phyloP scores from a whole-genome alignment of 441 rosid genomes.

The Mallotus japonicus region DNA sequence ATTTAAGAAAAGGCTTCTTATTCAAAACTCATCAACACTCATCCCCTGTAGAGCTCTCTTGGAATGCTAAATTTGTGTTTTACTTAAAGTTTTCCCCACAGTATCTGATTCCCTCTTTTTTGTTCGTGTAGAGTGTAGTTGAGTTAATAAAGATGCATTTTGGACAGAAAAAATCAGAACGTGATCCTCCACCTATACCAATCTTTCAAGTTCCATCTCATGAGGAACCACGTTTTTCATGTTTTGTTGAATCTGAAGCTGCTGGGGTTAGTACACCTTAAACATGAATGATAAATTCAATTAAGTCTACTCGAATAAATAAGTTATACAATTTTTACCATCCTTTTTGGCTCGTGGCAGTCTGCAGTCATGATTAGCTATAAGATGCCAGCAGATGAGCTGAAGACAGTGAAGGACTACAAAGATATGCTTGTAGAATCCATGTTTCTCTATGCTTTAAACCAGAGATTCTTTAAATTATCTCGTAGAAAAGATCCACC shows the following conservation, averaged over 20 bases:
- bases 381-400: slow-evolving; percentile 71
- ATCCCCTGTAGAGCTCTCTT: background rate
- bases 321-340: slow-evolving; percentile 20
- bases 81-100: background rate
- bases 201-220: slow-evolving; percentile 74
- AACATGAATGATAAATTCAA: slow-evolving; percentile 6
- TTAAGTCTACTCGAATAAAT: background rate
- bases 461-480: slow-evolving; percentile 87
- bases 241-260: slow-evolving; percentile 90
- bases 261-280: slow-evolving; percentile 64
- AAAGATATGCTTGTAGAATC: slow-evolving; percentile 78
- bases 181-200: slow-evolving; percentile 55
- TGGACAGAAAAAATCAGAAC: slow-evolving; percentile 47
- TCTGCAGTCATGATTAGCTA: slow-evolving; percentile 94
- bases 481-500: slow-evolving; percentile 85
- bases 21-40: slow-evolving; percentile 20
- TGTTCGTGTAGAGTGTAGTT: slow-evolving; percentile 59
- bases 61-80: background rate
- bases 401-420: slow-evolving; percentile 83
- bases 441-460: slow-evolving; percentile 87
- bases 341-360: slow-evolving; percentile 45
- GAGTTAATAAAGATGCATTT: slow-evolving; percentile 82
- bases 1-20: slow-evolving; percentile 1
- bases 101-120: background rate
- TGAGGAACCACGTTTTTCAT: slow-evolving; percentile 69